Conservation (phyloP, 1,284 basidiomycete genomes). For the Malassezia yamatoensis region DNA sequence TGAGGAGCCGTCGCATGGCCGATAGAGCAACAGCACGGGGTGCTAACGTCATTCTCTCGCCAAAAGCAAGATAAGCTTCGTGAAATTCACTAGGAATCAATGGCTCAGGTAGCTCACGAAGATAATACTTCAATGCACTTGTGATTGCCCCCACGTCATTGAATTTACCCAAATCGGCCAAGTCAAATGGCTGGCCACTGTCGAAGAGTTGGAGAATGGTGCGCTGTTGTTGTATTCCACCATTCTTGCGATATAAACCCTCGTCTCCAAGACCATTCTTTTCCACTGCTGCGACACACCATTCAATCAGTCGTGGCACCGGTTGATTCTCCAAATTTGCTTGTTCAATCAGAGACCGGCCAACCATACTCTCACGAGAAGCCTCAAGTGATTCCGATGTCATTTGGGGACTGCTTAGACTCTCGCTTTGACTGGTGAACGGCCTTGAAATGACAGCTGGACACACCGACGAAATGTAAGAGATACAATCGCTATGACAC, state of each 20-base stretch:
- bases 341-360: conserved; percentile 74
- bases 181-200: conserved; percentile 78
- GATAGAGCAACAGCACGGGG: conserved; percentile 11
- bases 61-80: conserved; percentile 62
- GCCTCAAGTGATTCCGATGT: conserved; percentile 6
- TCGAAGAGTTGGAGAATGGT: conserved; percentile 90
- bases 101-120: conserved; percentile 79
- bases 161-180: conserved; percentile 75
- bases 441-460: conserved; percentile 21
- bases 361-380: conserved; percentile 68
- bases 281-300: conserved; percentile 50
- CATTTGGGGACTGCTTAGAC: conserved; percentile 20
- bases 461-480: conserved; percentile 33
- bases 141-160: conserved; percentile 96
- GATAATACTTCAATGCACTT: conserved; percentile 91
- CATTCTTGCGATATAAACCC: conserved; percentile 93
- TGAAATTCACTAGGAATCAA: conserved; percentile 83
- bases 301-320: conserved; percentile 76
- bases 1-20: conserved; percentile 57
- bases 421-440: conserved; percentile 1
- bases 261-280: conserved; percentile 66
- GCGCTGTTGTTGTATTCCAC: conserved; percentile 82
- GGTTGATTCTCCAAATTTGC: conserved; percentile 62
- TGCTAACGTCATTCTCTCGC: conserved; percentile 19
- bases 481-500: conserved; percentile 34